Evolutionary conservation across 2,329 filamentous ascomycete species (phyloP).

Genomic region (Didymella arachidicola): DNA sequence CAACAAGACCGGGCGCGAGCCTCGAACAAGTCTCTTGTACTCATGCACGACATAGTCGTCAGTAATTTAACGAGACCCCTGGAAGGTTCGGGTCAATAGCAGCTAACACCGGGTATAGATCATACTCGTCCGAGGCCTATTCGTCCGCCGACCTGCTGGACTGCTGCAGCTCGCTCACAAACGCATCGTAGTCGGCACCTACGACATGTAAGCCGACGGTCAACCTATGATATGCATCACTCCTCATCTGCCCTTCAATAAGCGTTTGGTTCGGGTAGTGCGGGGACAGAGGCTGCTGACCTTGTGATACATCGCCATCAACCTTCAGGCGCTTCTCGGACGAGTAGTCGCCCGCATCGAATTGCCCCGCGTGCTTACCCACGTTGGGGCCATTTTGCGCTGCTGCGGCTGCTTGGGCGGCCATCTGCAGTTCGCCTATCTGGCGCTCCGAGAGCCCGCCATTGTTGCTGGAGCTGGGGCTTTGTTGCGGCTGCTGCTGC

Average conservation of each 20-base stretch:
- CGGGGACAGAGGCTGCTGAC: constrained; percentile 39
- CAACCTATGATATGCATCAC: constrained; percentile 7
- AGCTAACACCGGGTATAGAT: constrained; percentile 15
- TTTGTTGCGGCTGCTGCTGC: constrained; percentile 33
- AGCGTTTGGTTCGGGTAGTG: constrained; percentile 40
- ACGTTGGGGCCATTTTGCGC: constrained; percentile 45
- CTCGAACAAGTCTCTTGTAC: constrained; percentile 25
- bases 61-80: constrained; percentile 7
- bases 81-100: background rate
- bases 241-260: constrained; percentile 43
- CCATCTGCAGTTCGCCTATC: constrained; percentile 51
- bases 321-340: constrained; percentile 48
- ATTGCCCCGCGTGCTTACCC: constrained; percentile 47
- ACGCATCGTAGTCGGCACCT: constrained; percentile 31
- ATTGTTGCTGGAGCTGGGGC: constrained; percentile 36
- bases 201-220: constrained; percentile 34
- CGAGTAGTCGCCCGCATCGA: constrained; percentile 41
- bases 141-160: constrained; percentile 20
- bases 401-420: constrained; percentile 47
- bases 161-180: constrained; percentile 34
- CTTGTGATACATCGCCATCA: constrained; percentile 43
- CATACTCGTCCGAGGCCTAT: constrained; percentile 12
- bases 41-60: constrained; percentile 31
- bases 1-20: constrained; percentile 23
- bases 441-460: constrained; percentile 49